Evolutionary conservation across 441 rosid genomes (phyloP).

Genomic region (Corymbia calophylla): DNA sequence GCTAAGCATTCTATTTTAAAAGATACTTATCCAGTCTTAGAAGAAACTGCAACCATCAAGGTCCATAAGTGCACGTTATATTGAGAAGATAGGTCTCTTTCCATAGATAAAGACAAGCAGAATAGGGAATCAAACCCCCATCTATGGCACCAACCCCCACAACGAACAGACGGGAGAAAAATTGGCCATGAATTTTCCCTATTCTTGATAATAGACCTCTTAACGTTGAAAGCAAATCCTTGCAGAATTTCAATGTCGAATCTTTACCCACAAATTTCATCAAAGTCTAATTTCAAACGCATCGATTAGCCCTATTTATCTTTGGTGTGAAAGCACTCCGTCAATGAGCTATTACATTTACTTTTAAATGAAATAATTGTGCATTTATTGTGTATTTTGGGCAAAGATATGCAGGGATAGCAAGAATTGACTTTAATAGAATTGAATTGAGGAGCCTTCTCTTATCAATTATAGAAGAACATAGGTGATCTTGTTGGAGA

Average conservation of each 20-base stretch:
- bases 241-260: background rate
- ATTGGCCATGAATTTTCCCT: background rate
- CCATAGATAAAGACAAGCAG: background rate
- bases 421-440: background rate
- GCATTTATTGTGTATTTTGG: background rate
- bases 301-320: background rate
- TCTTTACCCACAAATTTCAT: background rate
- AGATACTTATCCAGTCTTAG: background rate
- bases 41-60: background rate
- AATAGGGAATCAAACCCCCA: background rate
- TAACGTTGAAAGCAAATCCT: background rate
- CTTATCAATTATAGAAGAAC: background rate
- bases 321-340: background rate
- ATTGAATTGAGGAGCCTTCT: background rate
- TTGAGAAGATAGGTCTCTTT: background rate
- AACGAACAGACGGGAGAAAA: background rate
- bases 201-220: background rate
- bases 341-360: background rate
- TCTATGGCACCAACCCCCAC: background rate
- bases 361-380: background rate
- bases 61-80: background rate
- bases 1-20: background rate
- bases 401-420: background rate
- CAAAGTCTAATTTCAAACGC: background rate
- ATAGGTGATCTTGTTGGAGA: background rate